A percentile compares a stretch with the other conserved stretches of the same genome.
Conservation (phyloP, 1,139 yeast species). For the Protomyces lactucae-debilis region DNA sequence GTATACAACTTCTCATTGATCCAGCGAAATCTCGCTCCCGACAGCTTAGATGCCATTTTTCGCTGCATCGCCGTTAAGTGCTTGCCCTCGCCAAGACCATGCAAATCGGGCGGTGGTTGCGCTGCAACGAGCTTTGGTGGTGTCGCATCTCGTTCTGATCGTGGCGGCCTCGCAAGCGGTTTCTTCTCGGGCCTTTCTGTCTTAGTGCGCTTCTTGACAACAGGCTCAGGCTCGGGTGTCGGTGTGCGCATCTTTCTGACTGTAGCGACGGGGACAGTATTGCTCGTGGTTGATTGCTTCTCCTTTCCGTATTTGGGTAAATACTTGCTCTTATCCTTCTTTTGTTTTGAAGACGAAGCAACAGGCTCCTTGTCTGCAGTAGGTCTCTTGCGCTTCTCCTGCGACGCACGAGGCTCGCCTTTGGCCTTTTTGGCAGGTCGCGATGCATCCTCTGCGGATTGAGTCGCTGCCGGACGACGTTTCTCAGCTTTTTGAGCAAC, state of each 20-base stretch:
- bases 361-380: neutral
- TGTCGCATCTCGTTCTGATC: constrained; percentile 14
- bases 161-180: constrained; percentile 25
- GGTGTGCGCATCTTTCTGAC: constrained; percentile 9
- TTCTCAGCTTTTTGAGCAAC: constrained; percentile 21
- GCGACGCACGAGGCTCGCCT: neutral
- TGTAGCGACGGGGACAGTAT: constrained; percentile 8
- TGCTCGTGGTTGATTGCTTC: neutral
- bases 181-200: constrained; percentile 3
- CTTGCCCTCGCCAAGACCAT: neutral
- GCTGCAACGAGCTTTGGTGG: constrained; percentile 13
- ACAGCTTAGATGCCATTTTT: constrained; percentile 88
- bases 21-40: constrained; percentile 96
- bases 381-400: neutral
- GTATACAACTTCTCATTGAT: constrained; percentile 93
- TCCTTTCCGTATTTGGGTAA: constrained; percentile 13
- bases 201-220: neutral
- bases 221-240: constrained; percentile 1
- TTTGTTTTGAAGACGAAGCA: neutral
- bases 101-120: constrained; percentile 20
- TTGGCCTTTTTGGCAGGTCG: neutral
- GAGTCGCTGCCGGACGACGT: constrained; percentile 7
- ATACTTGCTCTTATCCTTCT: constrained; percentile 17
- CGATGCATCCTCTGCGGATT: neutral
- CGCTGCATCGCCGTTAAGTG: constrained; percentile 81